Evolutionary conservation across 257 asterid species (phyloP).

Genomic region (Nicotiana tomentosiformis): DNA sequence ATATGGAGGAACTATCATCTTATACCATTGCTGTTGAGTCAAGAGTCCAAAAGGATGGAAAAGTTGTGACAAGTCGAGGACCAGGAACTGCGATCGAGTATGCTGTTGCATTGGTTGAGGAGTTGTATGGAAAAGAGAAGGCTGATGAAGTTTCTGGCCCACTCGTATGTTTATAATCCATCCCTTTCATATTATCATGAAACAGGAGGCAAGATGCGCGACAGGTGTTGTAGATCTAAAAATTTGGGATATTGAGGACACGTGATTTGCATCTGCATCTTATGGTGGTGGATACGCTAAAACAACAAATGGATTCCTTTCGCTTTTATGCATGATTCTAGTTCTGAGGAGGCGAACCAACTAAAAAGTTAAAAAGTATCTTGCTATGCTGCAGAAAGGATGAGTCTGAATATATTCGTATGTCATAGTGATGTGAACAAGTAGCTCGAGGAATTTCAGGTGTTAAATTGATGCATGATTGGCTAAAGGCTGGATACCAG

Average conservation of each 20-base stretch:
- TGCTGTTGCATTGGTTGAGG: slow-evolving; percentile 70
- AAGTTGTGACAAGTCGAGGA: slow-evolving; percentile 89
- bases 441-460: not conserved
- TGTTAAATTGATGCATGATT: not conserved
- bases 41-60: slow-evolving; percentile 80
- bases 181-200: not conserved
- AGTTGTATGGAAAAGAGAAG: slow-evolving; percentile 72
- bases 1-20: slow-evolving; percentile 69
- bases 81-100: slow-evolving; percentile 93
- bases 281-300: not conserved
- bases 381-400: not conserved
- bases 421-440: not conserved
- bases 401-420: not conserved
- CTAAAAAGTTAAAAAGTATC: not conserved
- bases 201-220: not conserved
- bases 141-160: slow-evolving; percentile 83
- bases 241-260: not conserved
- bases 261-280: not conserved
- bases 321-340: not conserved
- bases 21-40: slow-evolving; percentile 68
- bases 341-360: not conserved
- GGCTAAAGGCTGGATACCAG: not conserved
- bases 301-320: not conserved
- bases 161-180: slow-evolving; percentile 37
- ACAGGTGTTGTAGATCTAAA: not conserved